phyloP scores from a whole-genome alignment of 176 grass and related monocot genomes.

The Juncus effusus region DNA sequence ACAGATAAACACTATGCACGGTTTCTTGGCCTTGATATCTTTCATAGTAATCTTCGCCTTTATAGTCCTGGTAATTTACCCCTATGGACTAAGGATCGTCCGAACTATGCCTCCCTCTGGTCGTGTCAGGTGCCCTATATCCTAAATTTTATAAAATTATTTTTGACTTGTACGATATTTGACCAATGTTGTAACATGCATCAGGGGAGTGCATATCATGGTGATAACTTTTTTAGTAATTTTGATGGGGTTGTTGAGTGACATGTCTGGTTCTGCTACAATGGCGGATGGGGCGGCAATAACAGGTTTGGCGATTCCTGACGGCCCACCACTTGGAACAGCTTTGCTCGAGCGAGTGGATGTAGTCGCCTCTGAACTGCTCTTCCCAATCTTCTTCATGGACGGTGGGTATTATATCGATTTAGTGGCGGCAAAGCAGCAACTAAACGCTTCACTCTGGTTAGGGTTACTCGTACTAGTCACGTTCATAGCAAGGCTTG shows the following conservation, averaged over 20 bases:
- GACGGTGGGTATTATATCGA: constrained; percentile 1
- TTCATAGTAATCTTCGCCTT: not conserved
- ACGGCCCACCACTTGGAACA: constrained; percentile 20
- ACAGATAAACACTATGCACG: not conserved
- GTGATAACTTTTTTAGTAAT: constrained; percentile 1
- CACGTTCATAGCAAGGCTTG: constrained; percentile 3
- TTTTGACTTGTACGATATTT: not conserved
- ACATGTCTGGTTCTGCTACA: not conserved
- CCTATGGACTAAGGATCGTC: constrained; percentile 19
- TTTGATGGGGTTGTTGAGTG: constrained; percentile 9
- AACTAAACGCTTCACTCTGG: not conserved
- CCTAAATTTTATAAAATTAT: not conserved
- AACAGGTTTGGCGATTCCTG: constrained; percentile 27
- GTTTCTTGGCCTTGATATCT: not conserved
- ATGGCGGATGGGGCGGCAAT: not conserved
- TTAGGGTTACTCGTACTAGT: constrained; percentile 11
- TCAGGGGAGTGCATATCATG: constrained; percentile 17
- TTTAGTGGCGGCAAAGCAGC: not conserved
- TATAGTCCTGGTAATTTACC: constrained; percentile 15
- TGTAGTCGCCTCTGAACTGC: constrained; percentile 13
- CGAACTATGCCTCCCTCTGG: not conserved
- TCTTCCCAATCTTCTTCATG: constrained; percentile 26
- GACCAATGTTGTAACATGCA: not conserved
- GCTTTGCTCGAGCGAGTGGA: constrained; percentile 12
- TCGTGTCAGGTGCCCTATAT: not conserved